A percentile compares a stretch with the other conserved stretches of the same genome.
Conservation (phyloP, 306 rosid genomes). For the Cajanus cajan region DNA sequence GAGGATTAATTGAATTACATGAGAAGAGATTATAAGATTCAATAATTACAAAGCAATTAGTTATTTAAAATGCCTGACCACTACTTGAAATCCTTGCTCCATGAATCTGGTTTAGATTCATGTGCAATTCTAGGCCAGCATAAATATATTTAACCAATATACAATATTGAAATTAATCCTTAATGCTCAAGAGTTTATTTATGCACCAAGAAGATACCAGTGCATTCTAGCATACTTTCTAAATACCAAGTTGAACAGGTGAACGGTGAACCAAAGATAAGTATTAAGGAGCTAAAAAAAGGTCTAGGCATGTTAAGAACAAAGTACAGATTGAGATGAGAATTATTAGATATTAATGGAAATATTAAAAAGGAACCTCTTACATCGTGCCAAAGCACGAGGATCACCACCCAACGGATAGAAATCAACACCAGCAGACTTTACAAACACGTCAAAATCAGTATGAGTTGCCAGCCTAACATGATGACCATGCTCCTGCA, state of each 20-base stretch:
- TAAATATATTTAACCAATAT: neutral
- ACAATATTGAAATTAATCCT: neutral
- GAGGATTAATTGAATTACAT: neutral
- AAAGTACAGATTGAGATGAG: neutral
- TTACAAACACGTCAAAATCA: conserved; percentile 67
- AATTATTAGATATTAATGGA: neutral
- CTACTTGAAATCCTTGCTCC: neutral
- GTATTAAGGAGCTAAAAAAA: neutral
- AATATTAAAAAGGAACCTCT: conserved; percentile 40
- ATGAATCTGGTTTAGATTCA: neutral
- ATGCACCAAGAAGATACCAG: neutral
- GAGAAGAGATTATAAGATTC: neutral
- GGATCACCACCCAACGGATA: conserved; percentile 92
- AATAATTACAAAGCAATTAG: neutral
- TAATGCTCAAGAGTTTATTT: neutral
- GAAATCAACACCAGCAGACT: conserved; percentile 73
- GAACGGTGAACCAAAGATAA: neutral
- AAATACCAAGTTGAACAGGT: neutral
- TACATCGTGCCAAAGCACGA: conserved; percentile 89
- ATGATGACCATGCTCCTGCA: conserved; percentile 84
- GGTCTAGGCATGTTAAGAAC: neutral
- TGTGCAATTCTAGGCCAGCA: neutral
- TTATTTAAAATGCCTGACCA: neutral
- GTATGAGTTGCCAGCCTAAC: conserved; percentile 89
- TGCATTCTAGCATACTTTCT: conserved; percentile 1